These are phyloP conservation scores for Daldinia concentrica DNA, from an alignment of 495 filamentous ascomycete genomes.

Conservation along the genomic window DNA sequence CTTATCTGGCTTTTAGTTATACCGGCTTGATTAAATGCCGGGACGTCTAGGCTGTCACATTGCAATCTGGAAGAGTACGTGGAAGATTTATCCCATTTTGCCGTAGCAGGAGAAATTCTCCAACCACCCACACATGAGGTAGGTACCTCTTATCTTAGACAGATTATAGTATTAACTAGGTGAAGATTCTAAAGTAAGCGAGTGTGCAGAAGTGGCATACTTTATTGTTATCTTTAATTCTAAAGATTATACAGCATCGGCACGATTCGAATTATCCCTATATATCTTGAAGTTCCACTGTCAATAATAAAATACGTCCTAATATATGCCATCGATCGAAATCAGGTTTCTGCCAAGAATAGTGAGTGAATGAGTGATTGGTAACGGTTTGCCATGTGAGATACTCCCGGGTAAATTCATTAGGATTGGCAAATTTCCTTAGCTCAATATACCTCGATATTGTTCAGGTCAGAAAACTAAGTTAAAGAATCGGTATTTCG, in stretches of 20 bases:
- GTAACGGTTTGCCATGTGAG: not conserved
- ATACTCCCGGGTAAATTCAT: conserved; percentile 40
- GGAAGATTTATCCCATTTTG: conserved; percentile 30
- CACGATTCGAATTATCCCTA: not conserved
- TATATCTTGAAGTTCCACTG: not conserved
- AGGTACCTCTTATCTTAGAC: not conserved
- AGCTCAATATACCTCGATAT: conserved; percentile 18
- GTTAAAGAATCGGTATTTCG: not conserved
- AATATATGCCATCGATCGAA: not conserved
- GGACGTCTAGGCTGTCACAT: conserved; percentile 19
- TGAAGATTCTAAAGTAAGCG: not conserved
- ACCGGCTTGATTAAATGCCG: conserved; percentile 34
- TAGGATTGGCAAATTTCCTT: conserved; percentile 3
- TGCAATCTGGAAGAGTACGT: conserved; percentile 28
- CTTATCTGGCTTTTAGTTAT: conserved; percentile 20
- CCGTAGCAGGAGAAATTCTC: conserved; percentile 4
- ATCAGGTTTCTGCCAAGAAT: not conserved
- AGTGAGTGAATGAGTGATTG: not conserved
- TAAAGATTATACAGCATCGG: not conserved
- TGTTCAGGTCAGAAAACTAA: conserved; percentile 6
- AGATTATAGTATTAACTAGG: not conserved
- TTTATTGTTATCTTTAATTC: not conserved
- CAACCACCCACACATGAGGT: not conserved
- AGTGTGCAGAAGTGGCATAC: not conserved
- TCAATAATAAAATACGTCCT: not conserved